Percentiles rank a stretch among this genome's conserved stretches.
These are phyloP conservation scores for Mycosphaerella arachidis DNA, from an alignment of 2,329 filamentous ascomycete genomes.

Conservation along the genomic window DNA sequence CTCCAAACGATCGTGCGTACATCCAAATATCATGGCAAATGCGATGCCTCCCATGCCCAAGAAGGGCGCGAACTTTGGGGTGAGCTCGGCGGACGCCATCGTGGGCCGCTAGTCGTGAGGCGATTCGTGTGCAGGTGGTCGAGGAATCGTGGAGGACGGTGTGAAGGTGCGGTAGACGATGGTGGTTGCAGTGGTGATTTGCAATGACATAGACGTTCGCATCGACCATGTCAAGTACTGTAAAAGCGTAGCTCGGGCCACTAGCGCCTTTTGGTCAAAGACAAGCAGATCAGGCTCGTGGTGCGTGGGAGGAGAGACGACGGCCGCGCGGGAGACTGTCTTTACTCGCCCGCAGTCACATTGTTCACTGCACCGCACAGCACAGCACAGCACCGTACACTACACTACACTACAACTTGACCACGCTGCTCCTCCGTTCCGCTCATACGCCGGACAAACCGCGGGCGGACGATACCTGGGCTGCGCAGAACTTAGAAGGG, in stretches of 20 bases:
- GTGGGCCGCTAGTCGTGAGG: constrained; percentile 23
- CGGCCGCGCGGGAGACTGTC: too few relatives aligned
- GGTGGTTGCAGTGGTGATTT: not conserved
- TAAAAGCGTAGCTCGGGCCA: not conserved
- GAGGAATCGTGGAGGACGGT: not conserved
- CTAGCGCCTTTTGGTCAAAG: not conserved
- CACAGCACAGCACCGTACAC: not conserved
- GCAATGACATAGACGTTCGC: not conserved
- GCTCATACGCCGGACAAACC: not conserved
- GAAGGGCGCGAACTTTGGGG: constrained; percentile 81
- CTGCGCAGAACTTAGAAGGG: not conserved
- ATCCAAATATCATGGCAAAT: constrained; percentile 78
- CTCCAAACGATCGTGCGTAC: constrained; percentile 46
- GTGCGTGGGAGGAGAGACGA: not conserved
- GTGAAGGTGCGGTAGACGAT: not conserved
- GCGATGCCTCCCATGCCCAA: constrained; percentile 81
- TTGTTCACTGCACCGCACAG: not conserved
- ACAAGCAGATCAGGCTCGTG: not conserved
- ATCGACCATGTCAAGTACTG: not conserved
- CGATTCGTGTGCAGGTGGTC: not conserved
- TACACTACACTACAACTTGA: too few relatives aligned
- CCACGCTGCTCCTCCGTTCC: too few relatives aligned
- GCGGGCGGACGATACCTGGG: not conserved
- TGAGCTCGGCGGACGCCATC: constrained; percentile 50
- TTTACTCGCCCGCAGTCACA: not conserved